These are phyloP conservation scores for Vitellaria paradoxa DNA, from an alignment of 179 eudicot species.

Conservation along the genomic window DNA sequence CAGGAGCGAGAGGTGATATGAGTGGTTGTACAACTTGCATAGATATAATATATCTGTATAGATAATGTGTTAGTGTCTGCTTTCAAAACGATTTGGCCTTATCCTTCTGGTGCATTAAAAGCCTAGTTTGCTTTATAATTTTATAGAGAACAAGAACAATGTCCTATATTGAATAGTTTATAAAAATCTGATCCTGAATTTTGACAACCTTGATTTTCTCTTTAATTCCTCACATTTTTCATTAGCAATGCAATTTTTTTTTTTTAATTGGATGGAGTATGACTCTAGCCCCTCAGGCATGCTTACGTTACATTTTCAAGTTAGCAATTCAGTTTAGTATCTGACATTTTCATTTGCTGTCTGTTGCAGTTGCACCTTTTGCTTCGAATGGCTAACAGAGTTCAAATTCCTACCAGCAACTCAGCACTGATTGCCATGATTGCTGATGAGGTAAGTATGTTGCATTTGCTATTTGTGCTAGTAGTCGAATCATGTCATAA, in stretches of 20 bases:
- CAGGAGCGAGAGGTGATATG: too few relatives aligned
- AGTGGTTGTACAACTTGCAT: too few relatives aligned
- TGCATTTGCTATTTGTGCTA: not conserved
- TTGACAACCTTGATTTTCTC: too few relatives aligned
- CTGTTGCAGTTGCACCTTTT: constrained; percentile 1
- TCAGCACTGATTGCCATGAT: constrained; percentile 89
- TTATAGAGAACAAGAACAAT: too few relatives aligned
- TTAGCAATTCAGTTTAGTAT: not conserved
- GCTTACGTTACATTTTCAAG: not conserved
- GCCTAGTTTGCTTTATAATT: too few relatives aligned
- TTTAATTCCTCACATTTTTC: not conserved
- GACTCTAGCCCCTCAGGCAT: not conserved
- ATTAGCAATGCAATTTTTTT: not conserved
- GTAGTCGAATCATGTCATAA: not conserved
- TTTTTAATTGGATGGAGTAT: not conserved
- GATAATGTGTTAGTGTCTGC: too few relatives aligned
- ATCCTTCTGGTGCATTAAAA: too few relatives aligned
- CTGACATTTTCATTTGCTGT: not conserved
- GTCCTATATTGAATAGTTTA: too few relatives aligned
- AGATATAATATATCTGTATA: too few relatives aligned
- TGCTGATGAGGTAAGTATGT: constrained; percentile 74
- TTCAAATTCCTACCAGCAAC: constrained; percentile 62
- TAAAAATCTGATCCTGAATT: too few relatives aligned
- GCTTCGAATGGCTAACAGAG: constrained; percentile 52
- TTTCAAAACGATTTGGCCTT: too few relatives aligned